Base-by-base conservation (phyloP, 2,329 filamentous ascomycete species). In the Calonectria hongkongensis region DNA sequence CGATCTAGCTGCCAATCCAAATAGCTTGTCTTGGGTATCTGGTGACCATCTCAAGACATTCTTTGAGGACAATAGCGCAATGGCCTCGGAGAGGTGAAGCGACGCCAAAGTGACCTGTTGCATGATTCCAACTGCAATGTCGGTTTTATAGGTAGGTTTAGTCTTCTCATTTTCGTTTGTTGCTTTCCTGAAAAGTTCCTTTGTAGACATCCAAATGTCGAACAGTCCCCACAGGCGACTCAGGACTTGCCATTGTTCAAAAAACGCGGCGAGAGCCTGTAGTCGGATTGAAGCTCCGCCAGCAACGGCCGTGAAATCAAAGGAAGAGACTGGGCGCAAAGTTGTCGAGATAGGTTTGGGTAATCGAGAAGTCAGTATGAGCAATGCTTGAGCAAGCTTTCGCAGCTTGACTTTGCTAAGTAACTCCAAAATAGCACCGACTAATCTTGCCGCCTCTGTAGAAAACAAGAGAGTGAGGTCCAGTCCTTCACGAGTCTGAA, bases 211-310 rank as follows among this genome's bases (percentile, higher is more conserved):
- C 71, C 67, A 67, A 56, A 73, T 66, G 47, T 73, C 71, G 6
- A 73, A 63, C 18, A 66, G 6, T 18, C 71, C 71, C 71, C 66
- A 73, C 45, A 73, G 25, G 10, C 71, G 66, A 21, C 47, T 73
- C 15, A 73, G 56, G 28, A 73, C 41, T 39, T 73, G 71, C 71
- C 71, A 73, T 56, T 73, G 66, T 30, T 73, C 71, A 10, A 73
- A 21, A 10, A 73, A 63, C 18, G 63, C 15, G 15, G 70, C 60
- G 1, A 73, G 16, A n/a, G 66, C 47, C n/a, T 73, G 67, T 6
- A 73, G 36, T 2, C 71, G 66, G 3, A 43, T 33, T 6, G 71
- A 66, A 28, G 47, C 39, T 4, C 58, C 62, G 8, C 39, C 21
- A 5, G 65, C 70, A 15, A 54, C 18, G 7, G 41, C 15, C 2